Percentiles rank a stretch among this genome's conserved stretches.
These are phyloP conservation scores for Dothistroma septosporum DNA, from an alignment of 2,329 filamentous ascomycete species.

Conservation along the genomic window DNA sequence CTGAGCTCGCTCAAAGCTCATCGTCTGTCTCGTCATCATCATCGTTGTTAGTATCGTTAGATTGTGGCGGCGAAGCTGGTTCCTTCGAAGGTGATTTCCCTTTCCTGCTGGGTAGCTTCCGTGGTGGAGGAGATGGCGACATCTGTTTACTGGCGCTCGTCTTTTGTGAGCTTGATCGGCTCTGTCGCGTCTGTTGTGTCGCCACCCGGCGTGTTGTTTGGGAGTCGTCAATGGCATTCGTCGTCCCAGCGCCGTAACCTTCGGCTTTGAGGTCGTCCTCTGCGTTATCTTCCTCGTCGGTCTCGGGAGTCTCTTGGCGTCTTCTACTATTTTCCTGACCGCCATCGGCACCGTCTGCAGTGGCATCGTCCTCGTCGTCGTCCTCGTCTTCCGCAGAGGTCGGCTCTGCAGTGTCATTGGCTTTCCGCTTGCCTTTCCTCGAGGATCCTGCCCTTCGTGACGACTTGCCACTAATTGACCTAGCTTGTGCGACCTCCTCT, in stretches of 20 bases:
- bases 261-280: neutral
- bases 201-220: constrained; percentile 3
- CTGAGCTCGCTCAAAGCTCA: constrained; percentile 24
- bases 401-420: constrained; percentile 31
- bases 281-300: constrained; percentile 14
- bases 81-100: constrained; percentile 11
- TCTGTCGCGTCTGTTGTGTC: neutral
- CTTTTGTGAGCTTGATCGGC: neutral
- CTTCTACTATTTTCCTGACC: constrained; percentile 19
- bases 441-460: constrained; percentile 26
- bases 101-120: constrained; percentile 22
- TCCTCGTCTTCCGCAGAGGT: constrained; percentile 45
- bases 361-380: constrained; percentile 33
- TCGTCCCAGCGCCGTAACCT: neutral
- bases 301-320: constrained; percentile 16
- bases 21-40: constrained; percentile 35
- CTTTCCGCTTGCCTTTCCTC: constrained; percentile 34
- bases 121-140: constrained; percentile 15
- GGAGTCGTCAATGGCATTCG: constrained; percentile 1
- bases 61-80: constrained; percentile 12
- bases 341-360: constrained; percentile 24
- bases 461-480: constrained; percentile 6
- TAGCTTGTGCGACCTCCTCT: constrained; percentile 19
- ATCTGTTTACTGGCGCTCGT: constrained; percentile 15
- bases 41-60: constrained; percentile 12